phyloP scores from a whole-genome alignment of 2,329 filamentous ascomycete species.

The Botrytis medusae region DNA sequence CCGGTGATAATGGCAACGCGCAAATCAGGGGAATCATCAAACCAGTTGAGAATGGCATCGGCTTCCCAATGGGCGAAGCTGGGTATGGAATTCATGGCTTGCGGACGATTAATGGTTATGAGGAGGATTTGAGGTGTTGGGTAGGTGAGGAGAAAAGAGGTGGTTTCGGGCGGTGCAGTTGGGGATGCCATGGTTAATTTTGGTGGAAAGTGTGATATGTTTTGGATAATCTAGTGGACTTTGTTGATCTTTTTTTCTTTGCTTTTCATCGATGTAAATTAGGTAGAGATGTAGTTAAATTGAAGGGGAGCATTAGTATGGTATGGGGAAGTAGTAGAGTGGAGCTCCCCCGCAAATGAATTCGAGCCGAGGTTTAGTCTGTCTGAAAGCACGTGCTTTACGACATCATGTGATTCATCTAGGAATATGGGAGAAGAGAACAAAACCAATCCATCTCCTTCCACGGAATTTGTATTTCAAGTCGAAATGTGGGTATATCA shows the following conservation, averaged over 20 bases:
- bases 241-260: conserved; percentile 40
- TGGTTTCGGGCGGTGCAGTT: conserved; percentile 36
- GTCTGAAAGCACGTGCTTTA: background rate
- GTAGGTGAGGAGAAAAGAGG: conserved; percentile 41
- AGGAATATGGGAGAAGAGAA: background rate
- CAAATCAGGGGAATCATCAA: conserved; percentile 58
- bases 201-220: conserved; percentile 41
- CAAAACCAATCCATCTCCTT: background rate
- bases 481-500: no score
- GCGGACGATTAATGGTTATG: conserved; percentile 57
- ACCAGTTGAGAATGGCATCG: conserved; percentile 55
- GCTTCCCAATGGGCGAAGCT: conserved; percentile 43
- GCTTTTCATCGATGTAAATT: conserved; percentile 38
- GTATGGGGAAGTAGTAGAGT: background rate
- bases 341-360: conserved; percentile 10
- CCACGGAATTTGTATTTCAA: background rate
- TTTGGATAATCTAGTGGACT: conserved; percentile 41
- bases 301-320: conserved; percentile 24
- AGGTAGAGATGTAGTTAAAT: background rate
- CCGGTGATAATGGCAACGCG: conserved; percentile 66
- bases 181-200: conserved; percentile 41
- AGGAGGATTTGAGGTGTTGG: conserved; percentile 56
- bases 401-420: background rate
- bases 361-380: conserved; percentile 5
- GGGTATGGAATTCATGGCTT: conserved; percentile 49